Evolutionary conservation across 2,329 filamentous ascomycete genomes (phyloP), one percentile per base, ranked within the genome.

Genomic region (Remersonia thermophila): DNA sequence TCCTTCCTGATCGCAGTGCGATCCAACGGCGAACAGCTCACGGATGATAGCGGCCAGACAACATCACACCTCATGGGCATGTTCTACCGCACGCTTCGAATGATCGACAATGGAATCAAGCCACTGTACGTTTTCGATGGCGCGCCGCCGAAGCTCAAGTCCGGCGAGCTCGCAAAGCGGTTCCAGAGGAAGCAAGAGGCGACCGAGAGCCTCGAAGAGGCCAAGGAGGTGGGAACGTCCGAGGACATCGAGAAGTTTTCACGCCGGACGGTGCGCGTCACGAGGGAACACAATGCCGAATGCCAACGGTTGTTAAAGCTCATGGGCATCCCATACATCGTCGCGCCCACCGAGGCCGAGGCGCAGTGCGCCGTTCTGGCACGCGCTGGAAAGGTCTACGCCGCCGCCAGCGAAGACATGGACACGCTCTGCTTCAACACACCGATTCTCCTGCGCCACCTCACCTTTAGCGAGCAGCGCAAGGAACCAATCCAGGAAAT

Each of bases 201-300:
- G 7, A 82, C 76, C 34, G 89, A 94, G 51, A 80, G 79, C 7
- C 77, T 93, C 15, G 89, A 95, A 56, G 91, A 96, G 55, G 91
- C 91, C 35, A 95, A 93, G 58, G 91, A 98, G 65, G 94, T 84
- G 0, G 91, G 91, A 43, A 98, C 91, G 3, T 86, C 89, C 15
- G 72, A 98, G 57, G 91, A 98, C n/a, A 76, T 98, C 3, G 91
- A 98, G 63, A 96, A 95, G 61, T 98, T 96, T 63, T 93, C 86
- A 36, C 70, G 91, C 39, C 70, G 91, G 36, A 96, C 89, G 1
- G 91, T 98, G 32, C 73, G 85, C 39, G 91, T 96, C 36, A 96
- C 91, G n/a, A 73, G 81, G 45, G 89, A 98, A 62, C 91, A 98
- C 61, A 98, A 98, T 54, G 79, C 77, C 29, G 91, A 98, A 57